Conservation (phyloP, 768 basidiomycete species). For the Serendipita sp. region DNA sequence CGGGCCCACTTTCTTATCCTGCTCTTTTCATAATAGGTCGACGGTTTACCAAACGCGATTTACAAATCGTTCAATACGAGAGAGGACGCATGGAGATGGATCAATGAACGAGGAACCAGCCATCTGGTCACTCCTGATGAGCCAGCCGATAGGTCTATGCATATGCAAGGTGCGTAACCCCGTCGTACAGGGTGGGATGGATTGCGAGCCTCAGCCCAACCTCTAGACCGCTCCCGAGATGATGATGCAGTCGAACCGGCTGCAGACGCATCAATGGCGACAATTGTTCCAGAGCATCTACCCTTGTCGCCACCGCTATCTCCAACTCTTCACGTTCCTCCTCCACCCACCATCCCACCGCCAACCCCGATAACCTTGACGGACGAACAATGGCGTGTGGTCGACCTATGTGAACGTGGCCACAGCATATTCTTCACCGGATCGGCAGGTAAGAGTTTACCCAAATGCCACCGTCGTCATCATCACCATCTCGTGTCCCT, state of each 20-base stretch:
- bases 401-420: slow-evolving; percentile 41
- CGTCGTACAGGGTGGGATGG: background rate
- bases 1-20: too few relatives aligned
- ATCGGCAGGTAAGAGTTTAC: slow-evolving; percentile 42
- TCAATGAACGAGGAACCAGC: background rate
- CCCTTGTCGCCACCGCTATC: background rate
- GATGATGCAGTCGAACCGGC: background rate
- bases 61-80: background rate
- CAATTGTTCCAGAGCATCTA: background rate
- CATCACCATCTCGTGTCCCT: background rate
- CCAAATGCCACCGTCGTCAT: background rate
- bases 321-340: background rate
- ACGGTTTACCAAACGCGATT: background rate
- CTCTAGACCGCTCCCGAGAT: background rate
- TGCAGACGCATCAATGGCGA: background rate
- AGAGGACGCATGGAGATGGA: background rate
- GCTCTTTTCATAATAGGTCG: background rate
- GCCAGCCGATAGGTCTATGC: too few relatives aligned
- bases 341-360: background rate
- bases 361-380: slow-evolving; percentile 21
- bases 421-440: slow-evolving; percentile 75
- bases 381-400: slow-evolving; percentile 35
- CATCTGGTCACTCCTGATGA: too few relatives aligned
- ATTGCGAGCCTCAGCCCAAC: background rate
- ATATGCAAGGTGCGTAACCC: background rate